phyloP scores from a whole-genome alignment of 441 rosid species.

The Populus trichocarpa region DNA sequence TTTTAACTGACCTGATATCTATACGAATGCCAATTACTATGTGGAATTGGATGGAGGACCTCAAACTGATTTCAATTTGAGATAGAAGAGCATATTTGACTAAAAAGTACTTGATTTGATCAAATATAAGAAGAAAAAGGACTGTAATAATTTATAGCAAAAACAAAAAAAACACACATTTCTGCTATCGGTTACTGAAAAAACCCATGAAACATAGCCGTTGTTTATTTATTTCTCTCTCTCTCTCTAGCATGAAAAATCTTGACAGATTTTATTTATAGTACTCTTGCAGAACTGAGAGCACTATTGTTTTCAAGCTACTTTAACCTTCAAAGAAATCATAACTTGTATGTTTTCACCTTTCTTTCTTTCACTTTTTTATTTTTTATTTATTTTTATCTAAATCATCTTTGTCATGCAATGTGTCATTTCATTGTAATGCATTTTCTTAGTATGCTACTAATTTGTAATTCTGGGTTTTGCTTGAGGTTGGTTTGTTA shows the following conservation, averaged over 20 bases:
- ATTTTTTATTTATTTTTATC: neutral
- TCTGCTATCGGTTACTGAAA: neutral
- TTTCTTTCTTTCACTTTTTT: neutral
- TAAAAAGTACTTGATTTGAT: no score
- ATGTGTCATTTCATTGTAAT: neutral
- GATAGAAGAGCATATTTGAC: neutral
- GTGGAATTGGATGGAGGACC: neutral
- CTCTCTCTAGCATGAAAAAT: neutral
- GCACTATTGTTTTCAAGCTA: neutral
- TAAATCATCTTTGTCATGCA: neutral
- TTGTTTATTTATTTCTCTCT: neutral
- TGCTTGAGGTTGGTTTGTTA: neutral
- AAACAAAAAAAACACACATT: neutral
- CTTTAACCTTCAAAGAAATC: conserved; percentile 3
- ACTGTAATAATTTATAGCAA: neutral
- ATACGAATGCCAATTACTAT: neutral
- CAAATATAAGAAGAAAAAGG: neutral
- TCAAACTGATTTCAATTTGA: neutral
- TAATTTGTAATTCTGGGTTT: neutral
- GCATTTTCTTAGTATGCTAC: neutral
- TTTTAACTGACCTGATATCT: neutral
- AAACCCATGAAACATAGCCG: conserved; percentile 8
- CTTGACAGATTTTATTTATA: neutral
- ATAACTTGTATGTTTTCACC: conserved; percentile 5
- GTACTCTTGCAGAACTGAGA: neutral